Evolutionary conservation across 441 rosid species (phyloP).

Genomic region (Brassica hybrid): DNA sequence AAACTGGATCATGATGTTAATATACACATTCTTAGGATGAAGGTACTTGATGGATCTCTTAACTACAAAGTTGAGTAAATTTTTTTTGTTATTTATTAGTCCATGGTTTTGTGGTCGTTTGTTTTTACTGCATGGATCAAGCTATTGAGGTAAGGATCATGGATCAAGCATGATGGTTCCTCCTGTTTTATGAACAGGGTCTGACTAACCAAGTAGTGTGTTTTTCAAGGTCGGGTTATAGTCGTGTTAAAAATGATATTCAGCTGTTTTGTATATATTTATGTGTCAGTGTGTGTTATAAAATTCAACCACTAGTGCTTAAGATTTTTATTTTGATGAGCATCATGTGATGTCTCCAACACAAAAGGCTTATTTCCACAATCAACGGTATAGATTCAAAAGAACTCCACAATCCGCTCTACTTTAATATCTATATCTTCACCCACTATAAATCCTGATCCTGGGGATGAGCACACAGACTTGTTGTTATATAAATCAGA

Average conservation of each 20-base stretch:
- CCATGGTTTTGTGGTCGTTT: no score
- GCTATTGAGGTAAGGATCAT: no score
- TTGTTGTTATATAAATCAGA: slow-evolving; percentile 8
- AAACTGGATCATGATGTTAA: slow-evolving; percentile 15
- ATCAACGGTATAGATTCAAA: slow-evolving; percentile 43
- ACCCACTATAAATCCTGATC: slow-evolving; percentile 35
- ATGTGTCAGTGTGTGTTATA: slow-evolving; percentile 7
- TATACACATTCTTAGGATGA: no score
- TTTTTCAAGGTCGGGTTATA: slow-evolving; percentile 40
- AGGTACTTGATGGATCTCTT: no score
- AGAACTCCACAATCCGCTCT: slow-evolving; percentile 26
- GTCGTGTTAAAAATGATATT: background rate
- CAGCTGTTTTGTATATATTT: background rate
- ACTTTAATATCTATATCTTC: slow-evolving; percentile 35
- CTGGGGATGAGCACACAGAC: slow-evolving; percentile 1
- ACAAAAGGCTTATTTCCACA: slow-evolving; percentile 39
- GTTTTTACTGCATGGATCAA: no score
- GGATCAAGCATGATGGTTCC: background rate
- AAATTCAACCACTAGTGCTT: slow-evolving; percentile 32
- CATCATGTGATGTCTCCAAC: slow-evolving; percentile 43
- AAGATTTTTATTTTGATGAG: slow-evolving; percentile 18
- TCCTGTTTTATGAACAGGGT: no score
- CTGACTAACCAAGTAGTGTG: slow-evolving; percentile 12
- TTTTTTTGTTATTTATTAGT: background rate
- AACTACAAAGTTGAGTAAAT: background rate